A percentile compares a stretch with the other conserved stretches of the same genome.
These are phyloP conservation scores for Amphibolis antarctica DNA, from an alignment of 106 monocot genomes.

Conservation along the genomic window DNA sequence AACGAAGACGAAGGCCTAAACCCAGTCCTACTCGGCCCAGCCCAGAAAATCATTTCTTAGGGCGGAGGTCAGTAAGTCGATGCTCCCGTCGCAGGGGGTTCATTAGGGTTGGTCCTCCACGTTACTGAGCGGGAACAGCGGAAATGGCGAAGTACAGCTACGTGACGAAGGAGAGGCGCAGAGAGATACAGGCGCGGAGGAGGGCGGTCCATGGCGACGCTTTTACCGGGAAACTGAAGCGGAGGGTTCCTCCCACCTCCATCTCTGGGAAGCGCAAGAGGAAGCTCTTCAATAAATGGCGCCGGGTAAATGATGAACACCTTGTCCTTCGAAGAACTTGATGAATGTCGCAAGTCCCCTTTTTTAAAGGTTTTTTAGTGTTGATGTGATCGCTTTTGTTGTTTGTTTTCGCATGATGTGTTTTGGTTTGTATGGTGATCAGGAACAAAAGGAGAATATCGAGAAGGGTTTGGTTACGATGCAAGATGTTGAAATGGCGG, in stretches of 20 bases:
- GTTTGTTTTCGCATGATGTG: not conserved
- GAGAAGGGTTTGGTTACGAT: constrained; percentile 64
- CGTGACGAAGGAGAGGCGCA: constrained; percentile 43
- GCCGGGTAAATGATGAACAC: constrained; percentile 22
- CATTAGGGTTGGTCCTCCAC: too few relatives aligned
- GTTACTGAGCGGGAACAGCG: not conserved
- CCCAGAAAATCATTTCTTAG: too few relatives aligned
- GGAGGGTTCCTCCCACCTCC: constrained; percentile 20
- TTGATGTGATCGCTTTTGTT: not conserved
- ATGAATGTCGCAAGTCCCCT: not conserved
- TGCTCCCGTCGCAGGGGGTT: too few relatives aligned
- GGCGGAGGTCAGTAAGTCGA: too few relatives aligned
- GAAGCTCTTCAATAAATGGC: constrained; percentile 73
- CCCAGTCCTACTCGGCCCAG: too few relatives aligned
- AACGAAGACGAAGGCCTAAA: too few relatives aligned
- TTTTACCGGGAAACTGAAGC: constrained; percentile 51
- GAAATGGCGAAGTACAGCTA: constrained; percentile 54
- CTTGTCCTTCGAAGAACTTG: not conserved
- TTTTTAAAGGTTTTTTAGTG: not conserved
- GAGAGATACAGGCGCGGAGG: constrained; percentile 43
- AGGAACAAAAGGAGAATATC: constrained; percentile 75
- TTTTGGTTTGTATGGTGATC: not conserved
- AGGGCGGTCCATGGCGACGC: constrained; percentile 49
- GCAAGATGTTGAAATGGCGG: constrained; percentile 79
- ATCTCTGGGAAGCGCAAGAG: constrained; percentile 87